Evolutionary conservation across 2,329 filamentous ascomycete genomes (phyloP).

Genomic region (Aureobasidium sp.): DNA sequence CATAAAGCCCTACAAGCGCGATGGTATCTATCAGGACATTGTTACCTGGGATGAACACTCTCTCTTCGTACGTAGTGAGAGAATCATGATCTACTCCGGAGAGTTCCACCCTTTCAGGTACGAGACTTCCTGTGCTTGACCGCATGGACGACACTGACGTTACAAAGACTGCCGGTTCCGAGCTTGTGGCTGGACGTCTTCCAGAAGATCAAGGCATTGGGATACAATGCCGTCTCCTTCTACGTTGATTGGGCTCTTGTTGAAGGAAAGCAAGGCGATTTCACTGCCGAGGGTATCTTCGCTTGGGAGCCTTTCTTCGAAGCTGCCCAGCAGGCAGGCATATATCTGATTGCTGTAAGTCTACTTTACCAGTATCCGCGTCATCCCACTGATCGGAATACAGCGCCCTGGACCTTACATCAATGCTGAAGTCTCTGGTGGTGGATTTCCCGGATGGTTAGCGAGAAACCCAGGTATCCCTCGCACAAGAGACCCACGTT

Average conservation of each 20-base stretch:
- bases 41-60: constrained; percentile 63
- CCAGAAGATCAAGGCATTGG: constrained; percentile 73
- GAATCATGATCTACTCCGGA: constrained; percentile 62
- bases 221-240: constrained; percentile 72
- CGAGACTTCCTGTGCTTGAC: not conserved
- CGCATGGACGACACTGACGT: not conserved
- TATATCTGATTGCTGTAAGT: constrained; percentile 59
- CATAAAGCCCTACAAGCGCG: constrained; percentile 41
- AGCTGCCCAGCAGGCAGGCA: constrained; percentile 61
- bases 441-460: constrained; percentile 75
- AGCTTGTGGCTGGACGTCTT: constrained; percentile 63
- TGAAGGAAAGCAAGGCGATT: constrained; percentile 63
- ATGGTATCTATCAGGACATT: constrained; percentile 43
- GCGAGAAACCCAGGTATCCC: constrained; percentile 57
- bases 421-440: constrained; percentile 67
- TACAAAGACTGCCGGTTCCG: constrained; percentile 47
- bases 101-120: constrained; percentile 60
- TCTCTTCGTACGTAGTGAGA: constrained; percentile 59
- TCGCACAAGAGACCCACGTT: constrained; percentile 54
- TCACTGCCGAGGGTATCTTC: constrained; percentile 63
- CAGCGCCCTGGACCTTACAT: constrained; percentile 59
- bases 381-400: not conserved
- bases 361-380: no score
- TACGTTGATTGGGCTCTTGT: constrained; percentile 72
- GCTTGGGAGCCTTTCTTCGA: constrained; percentile 67